A percentile compares a stretch with the other conserved stretches of the same genome.
These are phyloP conservation scores for Mycena citricolor DNA, from an alignment of 1,284 basidiomycete species.

Conservation along the genomic window DNA sequence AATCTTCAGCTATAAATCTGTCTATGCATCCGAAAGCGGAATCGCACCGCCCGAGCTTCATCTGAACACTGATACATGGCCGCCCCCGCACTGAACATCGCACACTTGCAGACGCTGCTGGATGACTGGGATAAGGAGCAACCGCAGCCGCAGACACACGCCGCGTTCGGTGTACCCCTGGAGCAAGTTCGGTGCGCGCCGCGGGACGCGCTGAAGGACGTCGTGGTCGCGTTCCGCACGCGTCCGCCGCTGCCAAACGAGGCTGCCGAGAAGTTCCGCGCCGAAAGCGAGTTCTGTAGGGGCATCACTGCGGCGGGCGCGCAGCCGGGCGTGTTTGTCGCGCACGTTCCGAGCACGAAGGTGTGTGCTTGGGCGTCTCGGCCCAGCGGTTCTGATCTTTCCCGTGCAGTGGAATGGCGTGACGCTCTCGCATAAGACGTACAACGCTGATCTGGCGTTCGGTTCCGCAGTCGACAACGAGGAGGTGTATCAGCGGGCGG, in stretches of 20 bases:
- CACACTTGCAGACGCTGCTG: no score
- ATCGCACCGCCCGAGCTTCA: no score
- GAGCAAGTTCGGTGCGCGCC: constrained; percentile 8
- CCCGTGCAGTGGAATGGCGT: constrained; percentile 33
- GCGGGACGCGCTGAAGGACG: constrained; percentile 28
- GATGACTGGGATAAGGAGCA: constrained; percentile 28
- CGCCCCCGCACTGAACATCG: no score
- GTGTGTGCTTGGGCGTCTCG: constrained; percentile 19
- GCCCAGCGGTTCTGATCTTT: neutral
- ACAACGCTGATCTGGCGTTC: constrained; percentile 35
- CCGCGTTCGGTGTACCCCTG: constrained; percentile 19
- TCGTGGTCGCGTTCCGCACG: constrained; percentile 36
- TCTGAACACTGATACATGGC: no score
- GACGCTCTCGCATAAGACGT: constrained; percentile 35
- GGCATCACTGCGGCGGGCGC: constrained; percentile 27
- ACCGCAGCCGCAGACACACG: constrained; percentile 17
- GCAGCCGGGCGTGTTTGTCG: constrained; percentile 34
- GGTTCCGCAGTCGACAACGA: constrained; percentile 34
- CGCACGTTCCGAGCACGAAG: constrained; percentile 36
- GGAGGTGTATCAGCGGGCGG: constrained; percentile 35
- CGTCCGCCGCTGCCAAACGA: constrained; percentile 34
- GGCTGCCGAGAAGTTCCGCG: constrained; percentile 28
- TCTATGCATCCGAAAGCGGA: no score
- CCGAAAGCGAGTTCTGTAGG: constrained; percentile 24
- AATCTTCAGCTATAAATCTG: no score